Conservation (phyloP, 768 basidiomycete species). For the Tylopilus balloui region DNA sequence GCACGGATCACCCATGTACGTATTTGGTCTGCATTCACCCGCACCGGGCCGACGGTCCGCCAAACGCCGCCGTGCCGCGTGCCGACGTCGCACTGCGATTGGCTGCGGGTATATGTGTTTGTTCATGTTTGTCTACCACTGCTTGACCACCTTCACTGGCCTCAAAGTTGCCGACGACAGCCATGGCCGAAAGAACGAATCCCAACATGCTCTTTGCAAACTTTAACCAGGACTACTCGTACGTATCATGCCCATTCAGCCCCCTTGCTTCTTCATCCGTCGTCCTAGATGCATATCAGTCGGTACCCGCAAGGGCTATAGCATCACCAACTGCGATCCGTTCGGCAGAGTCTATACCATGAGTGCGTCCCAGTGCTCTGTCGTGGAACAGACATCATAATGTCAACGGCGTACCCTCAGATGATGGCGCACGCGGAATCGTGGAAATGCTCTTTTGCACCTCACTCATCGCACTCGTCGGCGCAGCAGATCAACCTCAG, state of each 20-base stretch:
- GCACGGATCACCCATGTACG: neutral
- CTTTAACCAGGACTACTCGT: conserved; percentile 99
- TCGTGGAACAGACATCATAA: neutral
- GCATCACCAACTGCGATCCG: conserved; percentile 97
- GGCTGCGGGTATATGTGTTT: conserved; percentile 4
- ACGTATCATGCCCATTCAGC: conserved; percentile 22
- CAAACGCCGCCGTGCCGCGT: no score
- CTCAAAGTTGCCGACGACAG: conserved; percentile 8
- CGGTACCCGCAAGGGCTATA: conserved; percentile 92
- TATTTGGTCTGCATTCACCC: conserved; percentile 23
- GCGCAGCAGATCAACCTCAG: conserved; percentile 87
- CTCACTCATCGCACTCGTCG: conserved; percentile 93
- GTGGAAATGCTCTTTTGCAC: conserved; percentile 99
- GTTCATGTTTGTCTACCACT: conserved; percentile 10
- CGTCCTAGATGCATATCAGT: conserved; percentile 77
- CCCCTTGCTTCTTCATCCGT: conserved; percentile 1
- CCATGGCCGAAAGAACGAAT: conserved; percentile 38
- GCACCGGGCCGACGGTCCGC: conserved; percentile 9
- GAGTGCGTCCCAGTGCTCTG: conserved; percentile 56
- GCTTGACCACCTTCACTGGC: neutral
- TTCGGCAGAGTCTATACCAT: conserved; percentile 94
- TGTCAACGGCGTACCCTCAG: conserved; percentile 35
- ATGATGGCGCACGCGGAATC: conserved; percentile 91
- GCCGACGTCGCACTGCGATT: neutral
- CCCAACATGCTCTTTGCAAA: conserved; percentile 77